Percentiles rank a stretch among this genome's conserved stretches.
phyloP scores from a whole-genome alignment of 148 eudicot genomes.

The Rhododendron molle region DNA sequence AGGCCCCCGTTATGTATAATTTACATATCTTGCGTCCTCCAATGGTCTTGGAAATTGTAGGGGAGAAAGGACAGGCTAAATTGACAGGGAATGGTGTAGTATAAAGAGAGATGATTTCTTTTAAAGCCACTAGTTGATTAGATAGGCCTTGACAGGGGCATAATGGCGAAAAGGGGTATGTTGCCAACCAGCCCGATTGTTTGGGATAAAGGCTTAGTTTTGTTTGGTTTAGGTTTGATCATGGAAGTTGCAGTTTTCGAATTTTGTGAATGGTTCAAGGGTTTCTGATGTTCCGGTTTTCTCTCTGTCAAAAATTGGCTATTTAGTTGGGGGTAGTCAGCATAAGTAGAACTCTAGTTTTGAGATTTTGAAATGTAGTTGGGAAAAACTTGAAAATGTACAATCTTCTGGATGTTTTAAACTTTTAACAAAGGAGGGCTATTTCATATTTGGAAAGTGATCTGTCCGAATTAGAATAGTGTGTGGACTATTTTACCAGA shows the following conservation, averaged over 20 bases:
- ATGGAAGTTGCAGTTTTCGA: not conserved
- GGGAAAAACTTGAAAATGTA: not conserved
- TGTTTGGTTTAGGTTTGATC: not conserved
- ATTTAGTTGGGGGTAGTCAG: not conserved
- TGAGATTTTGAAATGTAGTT: not conserved
- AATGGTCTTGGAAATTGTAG: not conserved
- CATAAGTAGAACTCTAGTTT: not conserved
- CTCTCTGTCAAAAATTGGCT: not conserved
- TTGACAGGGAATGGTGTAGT: not conserved
- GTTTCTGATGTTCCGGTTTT: conserved; percentile 1
- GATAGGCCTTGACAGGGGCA: not conserved
- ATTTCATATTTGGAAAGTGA: not conserved
- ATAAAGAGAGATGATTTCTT: not conserved
- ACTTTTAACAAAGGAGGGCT: not conserved
- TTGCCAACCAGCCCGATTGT: not conserved
- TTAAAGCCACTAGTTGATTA: not conserved
- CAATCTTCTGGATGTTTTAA: not conserved
- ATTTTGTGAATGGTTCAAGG: not conserved
- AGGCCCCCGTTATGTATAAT: not conserved
- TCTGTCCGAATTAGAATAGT: not conserved
- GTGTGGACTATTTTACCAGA: not conserved
- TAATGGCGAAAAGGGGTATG: not conserved
- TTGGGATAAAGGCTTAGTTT: not conserved
- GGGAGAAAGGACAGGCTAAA: not conserved
- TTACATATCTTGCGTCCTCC: not conserved